These are phyloP conservation scores for Solanum infundibuliforme DNA, from an alignment of 257 asterid genomes.

Conservation along the genomic window DNA sequence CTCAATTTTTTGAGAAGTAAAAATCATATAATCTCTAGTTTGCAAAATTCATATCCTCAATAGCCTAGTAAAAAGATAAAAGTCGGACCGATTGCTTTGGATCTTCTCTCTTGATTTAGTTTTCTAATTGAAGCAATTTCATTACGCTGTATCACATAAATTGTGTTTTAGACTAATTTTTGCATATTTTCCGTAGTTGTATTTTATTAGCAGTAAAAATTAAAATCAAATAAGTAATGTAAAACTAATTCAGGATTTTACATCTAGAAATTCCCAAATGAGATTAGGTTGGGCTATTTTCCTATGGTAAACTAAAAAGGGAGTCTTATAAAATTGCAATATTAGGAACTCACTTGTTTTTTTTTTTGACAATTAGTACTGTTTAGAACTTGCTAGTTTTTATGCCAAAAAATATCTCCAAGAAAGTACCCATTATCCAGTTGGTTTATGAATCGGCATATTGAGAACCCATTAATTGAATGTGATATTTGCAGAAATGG, in stretches of 20 bases:
- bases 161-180: neutral
- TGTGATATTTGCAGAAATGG: neutral
- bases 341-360: too few relatives aligned
- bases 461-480: neutral
- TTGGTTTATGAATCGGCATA: neutral
- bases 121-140: neutral
- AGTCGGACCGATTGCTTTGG: neutral
- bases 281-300: too few relatives aligned
- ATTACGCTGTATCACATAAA: too few relatives aligned
- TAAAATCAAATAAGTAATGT: neutral
- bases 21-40: too few relatives aligned
- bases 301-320: neutral
- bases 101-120: neutral
- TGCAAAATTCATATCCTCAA: too few relatives aligned
- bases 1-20: too few relatives aligned
- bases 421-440: neutral
- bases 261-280: neutral
- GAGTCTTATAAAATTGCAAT: too few relatives aligned
- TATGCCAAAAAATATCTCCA: too few relatives aligned
- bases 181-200: neutral
- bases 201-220: neutral
- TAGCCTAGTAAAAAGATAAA: too few relatives aligned
- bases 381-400: too few relatives aligned
- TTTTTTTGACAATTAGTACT: too few relatives aligned
- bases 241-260: too few relatives aligned